Conservation (phyloP, 2,329 filamentous ascomycete genomes). For the Didymella glomerata region DNA sequence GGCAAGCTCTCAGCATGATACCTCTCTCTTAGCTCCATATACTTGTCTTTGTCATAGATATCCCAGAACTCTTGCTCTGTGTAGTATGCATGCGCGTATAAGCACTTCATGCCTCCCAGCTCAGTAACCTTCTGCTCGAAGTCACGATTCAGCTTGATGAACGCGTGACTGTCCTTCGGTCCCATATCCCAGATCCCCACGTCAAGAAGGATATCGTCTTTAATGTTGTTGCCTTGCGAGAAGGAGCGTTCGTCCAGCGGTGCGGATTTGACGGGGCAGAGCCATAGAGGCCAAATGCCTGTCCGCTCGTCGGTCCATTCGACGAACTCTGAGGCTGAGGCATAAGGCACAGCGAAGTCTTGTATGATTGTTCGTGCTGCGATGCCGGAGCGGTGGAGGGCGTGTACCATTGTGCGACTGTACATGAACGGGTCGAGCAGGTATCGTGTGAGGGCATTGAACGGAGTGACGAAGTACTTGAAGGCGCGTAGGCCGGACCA, state of each 20-base stretch:
- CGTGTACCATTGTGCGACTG: slow-evolving; percentile 69
- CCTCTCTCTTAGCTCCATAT: slow-evolving; percentile 68
- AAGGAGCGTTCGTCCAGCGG: slow-evolving; percentile 39
- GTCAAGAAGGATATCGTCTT: slow-evolving; percentile 47
- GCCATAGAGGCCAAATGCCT: slow-evolving; percentile 66
- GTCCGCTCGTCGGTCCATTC: slow-evolving; percentile 60
- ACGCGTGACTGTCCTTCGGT: slow-evolving; percentile 62
- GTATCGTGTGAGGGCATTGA: slow-evolving; percentile 67
- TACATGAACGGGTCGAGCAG: slow-evolving; percentile 68
- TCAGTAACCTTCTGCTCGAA: slow-evolving; percentile 75
- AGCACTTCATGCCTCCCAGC: slow-evolving; percentile 83
- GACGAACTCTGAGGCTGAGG: slow-evolving; percentile 61
- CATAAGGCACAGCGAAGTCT: slow-evolving; percentile 67
- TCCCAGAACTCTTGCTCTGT: slow-evolving; percentile 74
- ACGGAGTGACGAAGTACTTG: slow-evolving; percentile 67
- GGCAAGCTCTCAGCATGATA: slow-evolving; percentile 71
- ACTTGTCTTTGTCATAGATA: slow-evolving; percentile 68
- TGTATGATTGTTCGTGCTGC: slow-evolving; percentile 68
- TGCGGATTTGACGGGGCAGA: slow-evolving; percentile 60
- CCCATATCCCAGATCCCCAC: slow-evolving; percentile 83
- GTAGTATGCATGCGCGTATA: slow-evolving; percentile 89
- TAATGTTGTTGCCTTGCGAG: slow-evolving; percentile 41
- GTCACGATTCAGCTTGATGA: slow-evolving; percentile 73
- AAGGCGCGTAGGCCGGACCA: slow-evolving; percentile 70
- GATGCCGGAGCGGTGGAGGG: slow-evolving; percentile 66